Percentiles rank a stretch among this genome's conserved stretches.
These are phyloP conservation scores for Santalum album DNA, from an alignment of 164 flowering plant species.

Conservation along the genomic window DNA sequence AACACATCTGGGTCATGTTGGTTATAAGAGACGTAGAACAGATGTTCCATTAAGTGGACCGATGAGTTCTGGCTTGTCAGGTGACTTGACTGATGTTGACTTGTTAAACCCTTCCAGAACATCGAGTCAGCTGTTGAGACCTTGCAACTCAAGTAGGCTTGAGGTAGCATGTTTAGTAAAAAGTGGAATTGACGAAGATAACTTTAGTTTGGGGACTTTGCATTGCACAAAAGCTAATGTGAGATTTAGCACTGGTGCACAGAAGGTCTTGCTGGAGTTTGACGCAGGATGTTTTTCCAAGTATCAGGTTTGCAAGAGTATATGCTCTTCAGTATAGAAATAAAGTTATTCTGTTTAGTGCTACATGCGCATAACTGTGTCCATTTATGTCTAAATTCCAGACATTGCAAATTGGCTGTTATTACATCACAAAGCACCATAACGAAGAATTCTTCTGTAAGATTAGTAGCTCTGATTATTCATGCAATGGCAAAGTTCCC, in stretches of 20 bases:
- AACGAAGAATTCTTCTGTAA: slow-evolving; percentile 26
- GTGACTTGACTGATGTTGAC: neutral
- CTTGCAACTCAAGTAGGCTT: slow-evolving; percentile 7
- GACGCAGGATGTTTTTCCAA: slow-evolving; percentile 29
- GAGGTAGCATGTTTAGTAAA: slow-evolving; percentile 36
- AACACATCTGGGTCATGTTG: slow-evolving; percentile 10
- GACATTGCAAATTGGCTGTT: slow-evolving; percentile 54
- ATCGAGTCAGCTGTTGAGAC: slow-evolving; percentile 6
- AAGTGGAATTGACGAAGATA: slow-evolving; percentile 11
- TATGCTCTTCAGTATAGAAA: neutral
- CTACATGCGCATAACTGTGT: neutral
- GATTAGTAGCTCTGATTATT: slow-evolving; percentile 9
- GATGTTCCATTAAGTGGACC: slow-evolving; percentile 12
- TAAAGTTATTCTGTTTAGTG: neutral
- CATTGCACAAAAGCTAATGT: slow-evolving; percentile 10
- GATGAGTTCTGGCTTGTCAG: slow-evolving; percentile 4
- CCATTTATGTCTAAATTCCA: slow-evolving; percentile 22
- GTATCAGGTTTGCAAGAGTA: slow-evolving; percentile 41
- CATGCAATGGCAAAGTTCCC: slow-evolving; percentile 20
- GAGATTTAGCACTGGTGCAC: slow-evolving; percentile 8
- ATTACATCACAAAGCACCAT: slow-evolving; percentile 43
- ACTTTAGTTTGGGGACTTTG: slow-evolving; percentile 28
- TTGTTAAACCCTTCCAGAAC: slow-evolving; percentile 3
- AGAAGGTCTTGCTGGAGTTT: slow-evolving; percentile 57
- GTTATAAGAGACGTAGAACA: slow-evolving; percentile 39